A percentile compares a stretch with the other conserved stretches of the same genome.
phyloP scores from a whole-genome alignment of 2,329 filamentous ascomycete genomes.

The Aureobasidium sp. region DNA sequence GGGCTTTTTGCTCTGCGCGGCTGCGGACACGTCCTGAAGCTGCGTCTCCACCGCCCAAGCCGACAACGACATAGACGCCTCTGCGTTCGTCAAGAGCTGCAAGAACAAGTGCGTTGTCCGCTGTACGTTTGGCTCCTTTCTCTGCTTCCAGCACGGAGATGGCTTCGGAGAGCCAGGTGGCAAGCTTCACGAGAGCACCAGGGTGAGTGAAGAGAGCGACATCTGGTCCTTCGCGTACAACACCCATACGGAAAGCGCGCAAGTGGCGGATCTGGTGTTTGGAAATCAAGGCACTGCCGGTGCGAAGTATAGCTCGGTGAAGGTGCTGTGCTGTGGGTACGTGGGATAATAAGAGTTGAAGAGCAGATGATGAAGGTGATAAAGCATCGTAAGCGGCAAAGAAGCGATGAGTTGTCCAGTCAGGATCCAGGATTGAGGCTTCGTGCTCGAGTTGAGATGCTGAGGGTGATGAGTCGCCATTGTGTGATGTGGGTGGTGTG shows the following conservation, averaged over 20 bases:
- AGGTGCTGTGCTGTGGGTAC: constrained; percentile 81
- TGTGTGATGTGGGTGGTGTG: constrained; percentile 26
- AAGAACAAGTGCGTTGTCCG: constrained; percentile 77
- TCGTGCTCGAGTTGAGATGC: constrained; percentile 20
- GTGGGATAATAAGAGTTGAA: constrained; percentile 68
- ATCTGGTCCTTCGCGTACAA: constrained; percentile 92
- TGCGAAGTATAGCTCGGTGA: constrained; percentile 86
- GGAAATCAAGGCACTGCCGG: constrained; percentile 81
- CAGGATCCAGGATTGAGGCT: constrained; percentile 31
- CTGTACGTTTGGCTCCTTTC: constrained; percentile 48
- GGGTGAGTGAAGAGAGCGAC: constrained; percentile 88
- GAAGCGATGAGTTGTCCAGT: constrained; percentile 46
- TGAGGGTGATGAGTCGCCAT: constrained; percentile 24
- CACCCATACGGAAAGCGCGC: constrained; percentile 86
- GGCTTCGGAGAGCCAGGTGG: constrained; percentile 89
- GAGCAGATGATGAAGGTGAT: constrained; percentile 44
- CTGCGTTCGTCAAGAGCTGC: constrained; percentile 81
- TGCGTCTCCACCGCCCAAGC: constrained; percentile 72
- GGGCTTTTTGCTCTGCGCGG: constrained; percentile 42
- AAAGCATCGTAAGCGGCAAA: constrained; percentile 55
- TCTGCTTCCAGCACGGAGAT: constrained; percentile 84
- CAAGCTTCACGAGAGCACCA: constrained; percentile 85
- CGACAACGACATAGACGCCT: constrained; percentile 86
- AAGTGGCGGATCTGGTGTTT: constrained; percentile 93
- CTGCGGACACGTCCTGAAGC: constrained; percentile 50